Base-by-base conservation (phyloP, 306 rosid genomes). In the Vicia faba region DNA sequence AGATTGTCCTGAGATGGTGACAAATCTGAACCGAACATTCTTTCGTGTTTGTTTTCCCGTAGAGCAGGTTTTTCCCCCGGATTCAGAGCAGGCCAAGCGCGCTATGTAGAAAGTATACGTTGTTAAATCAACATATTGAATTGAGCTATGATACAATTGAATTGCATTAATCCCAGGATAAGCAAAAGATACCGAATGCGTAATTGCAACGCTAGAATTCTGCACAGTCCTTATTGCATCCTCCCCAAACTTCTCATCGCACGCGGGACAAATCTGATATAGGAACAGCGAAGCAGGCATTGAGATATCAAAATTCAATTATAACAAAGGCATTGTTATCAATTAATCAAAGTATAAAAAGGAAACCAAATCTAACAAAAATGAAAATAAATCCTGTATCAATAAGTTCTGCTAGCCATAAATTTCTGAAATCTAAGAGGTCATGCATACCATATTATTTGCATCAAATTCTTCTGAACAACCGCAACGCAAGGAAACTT, bases 231-330 rank as follows among this genome's bases (percentile, higher is more conserved):
- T 80, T 41, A 72, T 67, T 35, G 68, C 82, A 79, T 86, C 91
- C 64, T 75, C 89, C 77, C 87, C 91, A 6, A 88, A 70, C 66
- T 67, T 77, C 36, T 82, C 91, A 0, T 89, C 8, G 38, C 99
- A 93, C 35, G 86, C 51, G 20, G 99, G 97, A 79, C 99, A 93
- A 74, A 90, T 81, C 99, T 93, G 79, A 64, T 61, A 75, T 36
- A 75, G 49, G 63, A 72, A 68, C 35, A 75, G 44, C 10, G 29
- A 73, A 73, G 69, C 51, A 40, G 31, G 50, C 62, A 62, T 12
- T 70, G 64, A 78, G 29, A n/a, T n/a, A n/a, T n/a, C n/a, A n/a
- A n/a, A n/a, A n/a, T n/a, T n/a, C n/a, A n/a, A n/a, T n/a, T n/a
- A n/a, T n/a, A n/a, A n/a, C n/a, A n/a, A n/a, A 40, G 31, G 50